Conservation (phyloP, 2,329 filamentous ascomycete genomes). For the Aspergillus niger region DNA sequence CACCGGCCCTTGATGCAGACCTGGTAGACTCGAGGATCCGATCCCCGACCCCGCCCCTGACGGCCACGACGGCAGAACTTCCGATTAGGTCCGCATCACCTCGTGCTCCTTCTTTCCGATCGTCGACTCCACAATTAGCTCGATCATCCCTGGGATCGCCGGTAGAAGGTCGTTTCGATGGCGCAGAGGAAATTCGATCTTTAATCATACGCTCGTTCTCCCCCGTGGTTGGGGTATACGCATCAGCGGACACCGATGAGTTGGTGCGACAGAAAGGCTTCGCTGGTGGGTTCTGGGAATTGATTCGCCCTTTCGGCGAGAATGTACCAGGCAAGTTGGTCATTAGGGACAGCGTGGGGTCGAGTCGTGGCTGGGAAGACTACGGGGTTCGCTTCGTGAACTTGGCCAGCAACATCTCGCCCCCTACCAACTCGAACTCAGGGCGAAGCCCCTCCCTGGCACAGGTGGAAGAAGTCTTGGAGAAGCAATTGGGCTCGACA, state of each 20-base stretch:
- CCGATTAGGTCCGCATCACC: conserved; percentile 70
- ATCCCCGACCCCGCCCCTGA: conserved; percentile 56
- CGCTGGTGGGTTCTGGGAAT: conserved; percentile 74
- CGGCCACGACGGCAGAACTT: conserved; percentile 67
- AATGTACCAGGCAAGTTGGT: conserved; percentile 82
- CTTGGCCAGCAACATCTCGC: conserved; percentile 53
- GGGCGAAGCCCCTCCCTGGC: conserved; percentile 43
- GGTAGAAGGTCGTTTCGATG: conserved; percentile 56
- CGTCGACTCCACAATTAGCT: conserved; percentile 54
- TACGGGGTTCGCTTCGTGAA: conserved; percentile 84
- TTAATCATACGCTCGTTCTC: conserved; percentile 83
- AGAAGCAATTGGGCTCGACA: conserved; percentile 74
- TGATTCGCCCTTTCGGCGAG: conserved; percentile 90
- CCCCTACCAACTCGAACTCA: conserved; percentile 38
- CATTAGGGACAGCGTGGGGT: conserved; percentile 84
- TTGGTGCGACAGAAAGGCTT: conserved; percentile 84
- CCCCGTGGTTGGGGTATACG: conserved; percentile 82
- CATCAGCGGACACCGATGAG: conserved; percentile 83
- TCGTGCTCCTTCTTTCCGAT: conserved; percentile 60
- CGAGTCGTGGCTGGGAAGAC: conserved; percentile 81
- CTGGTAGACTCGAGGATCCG: conserved; percentile 56
- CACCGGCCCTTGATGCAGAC: conserved; percentile 45
- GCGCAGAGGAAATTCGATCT: conserved; percentile 58
- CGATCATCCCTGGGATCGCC: conserved; percentile 48
- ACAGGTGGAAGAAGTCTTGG: conserved; percentile 78